These are phyloP conservation scores for Dendrocalamus sinicus DNA, from an alignment of 176 grass and related monocot species.

Conservation along the genomic window DNA sequence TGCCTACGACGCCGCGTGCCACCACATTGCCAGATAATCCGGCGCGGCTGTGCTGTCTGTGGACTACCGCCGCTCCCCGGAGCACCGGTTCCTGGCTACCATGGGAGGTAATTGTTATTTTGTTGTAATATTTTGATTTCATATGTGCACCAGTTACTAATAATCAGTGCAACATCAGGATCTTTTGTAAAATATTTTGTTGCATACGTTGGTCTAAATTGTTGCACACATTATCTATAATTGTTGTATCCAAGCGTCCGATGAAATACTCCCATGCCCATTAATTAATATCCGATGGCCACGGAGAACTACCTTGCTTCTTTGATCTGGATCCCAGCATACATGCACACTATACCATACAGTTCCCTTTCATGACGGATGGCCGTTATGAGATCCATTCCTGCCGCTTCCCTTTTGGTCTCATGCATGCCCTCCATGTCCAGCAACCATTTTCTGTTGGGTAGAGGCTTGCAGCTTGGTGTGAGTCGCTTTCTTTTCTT, in stretches of 20 bases:
- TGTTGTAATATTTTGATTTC: too few species aligned
- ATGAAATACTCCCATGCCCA: too few species aligned
- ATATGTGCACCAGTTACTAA: too few species aligned
- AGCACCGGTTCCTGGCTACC: conserved; percentile 64
- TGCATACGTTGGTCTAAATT: too few species aligned
- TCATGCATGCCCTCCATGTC: neutral
- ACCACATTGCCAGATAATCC: conserved; percentile 59
- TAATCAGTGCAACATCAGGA: too few species aligned
- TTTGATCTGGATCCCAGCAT: neutral
- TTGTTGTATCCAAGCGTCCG: too few species aligned
- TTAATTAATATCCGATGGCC: neutral
- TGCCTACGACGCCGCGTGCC: conserved; percentile 70
- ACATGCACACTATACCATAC: neutral
- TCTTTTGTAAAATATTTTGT: too few species aligned
- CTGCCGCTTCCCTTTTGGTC: neutral
- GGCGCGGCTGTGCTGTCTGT: conserved; percentile 65
- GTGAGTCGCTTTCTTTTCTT: neutral
- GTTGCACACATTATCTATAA: too few species aligned
- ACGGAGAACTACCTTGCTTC: neutral
- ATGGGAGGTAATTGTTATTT: too few species aligned
- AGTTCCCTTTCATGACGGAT: neutral
- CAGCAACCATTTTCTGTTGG: conserved; percentile 37
- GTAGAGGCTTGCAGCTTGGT: neutral
- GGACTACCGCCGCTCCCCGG: conserved; percentile 79
- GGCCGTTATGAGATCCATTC: conserved; percentile 16